Evolutionary conservation across 495 filamentous ascomycete genomes (phyloP).

Genomic region (Apodospora peruviana): DNA sequence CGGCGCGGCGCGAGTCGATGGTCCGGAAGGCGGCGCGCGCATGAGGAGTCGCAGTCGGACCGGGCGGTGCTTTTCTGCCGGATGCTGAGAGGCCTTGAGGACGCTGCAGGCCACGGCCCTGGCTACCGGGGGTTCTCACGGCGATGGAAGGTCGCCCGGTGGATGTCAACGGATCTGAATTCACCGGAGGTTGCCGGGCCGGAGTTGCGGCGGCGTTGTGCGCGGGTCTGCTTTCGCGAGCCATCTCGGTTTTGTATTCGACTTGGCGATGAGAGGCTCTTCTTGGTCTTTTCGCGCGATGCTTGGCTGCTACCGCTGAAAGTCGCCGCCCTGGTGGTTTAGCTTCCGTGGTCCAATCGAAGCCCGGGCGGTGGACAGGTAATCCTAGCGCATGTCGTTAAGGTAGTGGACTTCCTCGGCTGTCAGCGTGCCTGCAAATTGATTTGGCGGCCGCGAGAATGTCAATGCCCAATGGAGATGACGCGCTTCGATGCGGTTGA

Average conservation of each 20-base stretch:
- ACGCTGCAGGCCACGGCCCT: conserved; percentile 7
- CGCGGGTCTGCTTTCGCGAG: conserved; percentile 20
- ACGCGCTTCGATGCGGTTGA: too few relatives aligned
- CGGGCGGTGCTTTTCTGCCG: conserved; percentile 24
- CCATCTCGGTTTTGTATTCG: conserved; percentile 9
- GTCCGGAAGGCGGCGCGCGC: conserved; percentile 59
- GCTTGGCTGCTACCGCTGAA: background rate
- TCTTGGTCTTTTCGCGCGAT: background rate
- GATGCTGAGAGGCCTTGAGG: conserved; percentile 29
- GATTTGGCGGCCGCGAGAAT: too few relatives aligned
- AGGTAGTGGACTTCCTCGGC: too few relatives aligned
- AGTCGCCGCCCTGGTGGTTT: background rate
- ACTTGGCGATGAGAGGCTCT: background rate
- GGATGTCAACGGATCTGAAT: conserved; percentile 21
- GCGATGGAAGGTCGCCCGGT: conserved; percentile 20
- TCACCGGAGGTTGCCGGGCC: conserved; percentile 21
- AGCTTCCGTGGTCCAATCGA: too few relatives aligned
- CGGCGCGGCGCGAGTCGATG: conserved; percentile 65
- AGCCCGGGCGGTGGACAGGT: too few relatives aligned
- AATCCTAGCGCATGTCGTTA: too few relatives aligned
- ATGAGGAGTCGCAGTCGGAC: conserved; percentile 55
- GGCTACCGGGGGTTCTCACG: conserved; percentile 21
- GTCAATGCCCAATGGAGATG: too few relatives aligned
- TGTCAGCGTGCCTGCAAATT: too few relatives aligned
- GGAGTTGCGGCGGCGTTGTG: conserved; percentile 27